Conservation (phyloP, 352 stramenopile genomes). For the Pythium coloratum region DNA sequence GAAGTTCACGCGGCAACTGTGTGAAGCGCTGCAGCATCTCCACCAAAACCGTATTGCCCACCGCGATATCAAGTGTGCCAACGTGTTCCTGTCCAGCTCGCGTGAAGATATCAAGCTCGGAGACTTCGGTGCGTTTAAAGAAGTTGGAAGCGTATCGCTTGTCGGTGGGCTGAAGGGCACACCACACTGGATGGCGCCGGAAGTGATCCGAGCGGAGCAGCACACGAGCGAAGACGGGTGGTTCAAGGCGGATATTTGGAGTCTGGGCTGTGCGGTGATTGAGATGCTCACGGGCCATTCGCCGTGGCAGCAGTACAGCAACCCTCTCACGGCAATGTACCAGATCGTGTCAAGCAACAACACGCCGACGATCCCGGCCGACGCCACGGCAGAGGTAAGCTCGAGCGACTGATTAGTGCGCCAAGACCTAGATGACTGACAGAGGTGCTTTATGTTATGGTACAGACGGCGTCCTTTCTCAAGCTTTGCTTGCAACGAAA, state of each 20-base stretch:
- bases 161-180: slow-evolving; percentile 86
- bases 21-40: slow-evolving; percentile 82
- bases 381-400: slow-evolving; percentile 63
- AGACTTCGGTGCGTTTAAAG: slow-evolving; percentile 81
- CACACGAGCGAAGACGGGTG: slow-evolving; percentile 61
- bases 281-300: slow-evolving; percentile 92
- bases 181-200: slow-evolving; percentile 91
- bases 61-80: slow-evolving; percentile 87
- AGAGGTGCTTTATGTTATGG: neutral
- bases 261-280: slow-evolving; percentile 89
- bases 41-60: slow-evolving; percentile 89
- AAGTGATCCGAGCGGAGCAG: slow-evolving; percentile 75
- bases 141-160: slow-evolving; percentile 63
- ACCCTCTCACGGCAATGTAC: slow-evolving; percentile 91
- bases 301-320: slow-evolving; percentile 89
- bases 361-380: slow-evolving; percentile 55
- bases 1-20: slow-evolving; percentile 82
- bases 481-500: slow-evolving; percentile 64
- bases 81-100: slow-evolving; percentile 60
- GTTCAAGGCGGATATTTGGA: slow-evolving; percentile 93
- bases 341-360: slow-evolving; percentile 79
- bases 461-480: slow-evolving; percentile 58
- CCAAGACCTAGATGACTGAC: neutral
- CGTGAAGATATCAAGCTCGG: slow-evolving; percentile 58
- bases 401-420: no score